Conservation (phyloP, 2,329 filamentous ascomycete species). For the Aschersonia sp. region DNA sequence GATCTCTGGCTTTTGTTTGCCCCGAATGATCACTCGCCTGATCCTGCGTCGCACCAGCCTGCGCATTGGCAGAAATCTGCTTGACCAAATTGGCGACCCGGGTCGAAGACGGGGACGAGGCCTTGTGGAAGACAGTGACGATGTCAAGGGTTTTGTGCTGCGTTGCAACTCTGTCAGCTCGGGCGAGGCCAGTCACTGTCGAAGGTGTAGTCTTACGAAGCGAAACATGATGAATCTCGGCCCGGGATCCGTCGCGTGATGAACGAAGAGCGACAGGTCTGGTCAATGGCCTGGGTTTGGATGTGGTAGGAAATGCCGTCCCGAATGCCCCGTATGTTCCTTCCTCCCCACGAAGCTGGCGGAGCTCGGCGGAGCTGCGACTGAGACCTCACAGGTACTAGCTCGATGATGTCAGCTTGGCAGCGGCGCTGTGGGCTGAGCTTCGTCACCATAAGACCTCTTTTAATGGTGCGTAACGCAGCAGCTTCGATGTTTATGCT, state of each 20-base stretch:
- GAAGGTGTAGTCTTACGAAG: constrained; percentile 7
- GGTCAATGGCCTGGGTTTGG: too few relatives aligned
- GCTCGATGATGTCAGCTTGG: too few relatives aligned
- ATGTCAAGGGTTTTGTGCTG: constrained; percentile 76
- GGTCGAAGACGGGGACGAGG: constrained; percentile 55
- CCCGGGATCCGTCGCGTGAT: neutral
- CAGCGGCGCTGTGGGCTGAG: too few relatives aligned
- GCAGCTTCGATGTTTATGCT: too few relatives aligned
- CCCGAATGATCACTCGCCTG: constrained; percentile 52
- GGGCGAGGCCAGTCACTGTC: neutral
- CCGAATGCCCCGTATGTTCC: neutral
- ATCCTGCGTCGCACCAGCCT: constrained; percentile 54
- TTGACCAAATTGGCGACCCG: constrained; percentile 66
- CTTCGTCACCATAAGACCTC: too few relatives aligned
- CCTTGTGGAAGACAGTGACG: constrained; percentile 90
- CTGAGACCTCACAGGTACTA: neutral
- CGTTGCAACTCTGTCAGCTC: neutral
- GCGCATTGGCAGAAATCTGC: constrained; percentile 57
- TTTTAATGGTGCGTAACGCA: too few relatives aligned
- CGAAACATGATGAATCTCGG: constrained; percentile 8
- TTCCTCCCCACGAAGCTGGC: neutral
- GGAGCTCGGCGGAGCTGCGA: neutral
- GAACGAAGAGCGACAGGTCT: neutral
- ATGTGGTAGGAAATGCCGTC: too few relatives aligned
- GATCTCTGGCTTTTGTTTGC: constrained; percentile 41